Conservation (phyloP, 2,329 filamentous ascomycete genomes). For the Coniochaeta sp. region DNA sequence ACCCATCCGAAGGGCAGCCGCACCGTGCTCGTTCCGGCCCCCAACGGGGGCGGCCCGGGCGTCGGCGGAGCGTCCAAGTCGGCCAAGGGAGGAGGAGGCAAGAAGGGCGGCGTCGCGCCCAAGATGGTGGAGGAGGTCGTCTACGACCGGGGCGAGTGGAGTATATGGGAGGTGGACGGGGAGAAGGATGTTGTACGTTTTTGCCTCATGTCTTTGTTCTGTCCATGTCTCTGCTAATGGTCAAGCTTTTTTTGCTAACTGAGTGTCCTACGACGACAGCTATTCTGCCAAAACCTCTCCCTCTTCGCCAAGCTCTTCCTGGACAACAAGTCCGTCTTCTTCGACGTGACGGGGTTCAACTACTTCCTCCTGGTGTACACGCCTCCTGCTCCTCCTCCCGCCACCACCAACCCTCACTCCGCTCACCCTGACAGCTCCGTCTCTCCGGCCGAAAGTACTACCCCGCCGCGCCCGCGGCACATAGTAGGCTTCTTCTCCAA, state of each 20-base stretch:
- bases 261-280: slow-evolving; percentile 27
- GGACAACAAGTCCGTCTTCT: slow-evolving; percentile 97
- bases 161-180: slow-evolving; percentile 89
- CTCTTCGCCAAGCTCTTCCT: slow-evolving; percentile 97
- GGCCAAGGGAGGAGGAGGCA: slow-evolving; percentile 31
- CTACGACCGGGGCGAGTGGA: slow-evolving; percentile 64
- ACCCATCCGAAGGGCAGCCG: slow-evolving; percentile 43
- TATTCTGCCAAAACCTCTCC: slow-evolving; percentile 92
- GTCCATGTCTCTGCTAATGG: too few species aligned
- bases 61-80: neutral
- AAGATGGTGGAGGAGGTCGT: slow-evolving; percentile 36
- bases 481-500: slow-evolving; percentile 98
- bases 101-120: slow-evolving; percentile 20
- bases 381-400: slow-evolving; percentile 22
- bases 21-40: slow-evolving; percentile 27
- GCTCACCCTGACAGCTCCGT: slow-evolving; percentile 5
- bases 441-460: neutral
- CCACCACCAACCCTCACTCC: slow-evolving; percentile 3
- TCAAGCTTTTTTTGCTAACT: too few species aligned
- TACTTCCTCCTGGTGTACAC: slow-evolving; percentile 88
- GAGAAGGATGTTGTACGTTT: slow-evolving; percentile 68
- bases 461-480: slow-evolving; percentile 29
- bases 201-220: neutral
- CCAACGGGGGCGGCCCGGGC: too few species aligned
- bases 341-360: slow-evolving; percentile 88